A percentile compares a stretch with the other conserved stretches of the same genome.
Conservation (phyloP, 441 rosid species). For the Gossypium lobatum region DNA sequence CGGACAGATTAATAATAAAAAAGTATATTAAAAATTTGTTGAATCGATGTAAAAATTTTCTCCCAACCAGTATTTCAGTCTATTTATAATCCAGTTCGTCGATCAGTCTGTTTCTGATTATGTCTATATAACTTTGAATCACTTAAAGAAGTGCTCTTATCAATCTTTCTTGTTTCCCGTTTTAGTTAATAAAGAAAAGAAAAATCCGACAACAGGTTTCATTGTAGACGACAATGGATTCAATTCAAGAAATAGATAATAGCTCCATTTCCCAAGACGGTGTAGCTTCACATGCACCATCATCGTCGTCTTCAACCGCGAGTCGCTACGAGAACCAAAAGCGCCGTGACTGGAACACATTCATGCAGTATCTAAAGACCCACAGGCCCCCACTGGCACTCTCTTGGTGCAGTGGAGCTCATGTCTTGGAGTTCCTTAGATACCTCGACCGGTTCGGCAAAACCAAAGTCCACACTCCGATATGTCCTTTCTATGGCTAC, state of each 20-base stretch:
- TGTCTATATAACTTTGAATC: too few relatives aligned
- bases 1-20: too few relatives aligned
- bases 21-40: too few relatives aligned
- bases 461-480: slow-evolving; percentile 48
- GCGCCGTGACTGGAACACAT: slow-evolving; percentile 45
- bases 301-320: slow-evolving; percentile 27
- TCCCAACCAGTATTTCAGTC: too few relatives aligned
- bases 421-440: slow-evolving; percentile 53
- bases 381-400: slow-evolving; percentile 45
- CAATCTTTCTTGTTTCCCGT: too few relatives aligned
- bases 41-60: too few relatives aligned
- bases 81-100: too few relatives aligned
- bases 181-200: too few relatives aligned
- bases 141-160: too few relatives aligned
- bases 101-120: too few relatives aligned
- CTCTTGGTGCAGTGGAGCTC: slow-evolving; percentile 55
- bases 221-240: slow-evolving; percentile 23
- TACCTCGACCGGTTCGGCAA: slow-evolving; percentile 54
- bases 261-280: slow-evolving; percentile 20
- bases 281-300: slow-evolving; percentile 8
- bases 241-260: slow-evolving; percentile 31
- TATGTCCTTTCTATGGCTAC: slow-evolving; percentile 50
- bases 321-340: slow-evolving; percentile 43
- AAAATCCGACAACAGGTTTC: too few relatives aligned
- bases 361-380: slow-evolving; percentile 46